Evolutionary conservation across 2,329 filamentous ascomycete genomes (phyloP), one percentile per base, ranked within the genome.

Genomic region (Fusarium armeniacum): DNA sequence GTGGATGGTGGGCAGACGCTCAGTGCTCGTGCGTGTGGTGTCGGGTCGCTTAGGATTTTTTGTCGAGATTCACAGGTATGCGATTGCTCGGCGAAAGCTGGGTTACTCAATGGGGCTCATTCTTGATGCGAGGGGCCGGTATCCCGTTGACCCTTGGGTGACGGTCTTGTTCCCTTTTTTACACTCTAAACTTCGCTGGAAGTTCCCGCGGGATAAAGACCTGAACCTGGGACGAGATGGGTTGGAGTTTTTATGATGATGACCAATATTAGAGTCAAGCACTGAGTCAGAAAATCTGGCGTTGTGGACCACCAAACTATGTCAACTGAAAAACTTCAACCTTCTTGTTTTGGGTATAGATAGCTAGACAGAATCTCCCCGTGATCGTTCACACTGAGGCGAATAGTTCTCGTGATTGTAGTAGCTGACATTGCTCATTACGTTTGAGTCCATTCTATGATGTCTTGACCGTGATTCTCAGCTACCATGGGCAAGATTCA

Each of bases 51-150:
- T 83, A 86, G 82, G 85, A 80, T 83, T 85, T 88, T 91, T 98
- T 91, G 95, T 98, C 95, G 90, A 90, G 91, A 87, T 93, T 88
- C 86, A 97, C 89, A 98, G 95, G 91, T 90, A 98, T 98, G 95
- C 94, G 95, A 97, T 98, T 97, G 93, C 92, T 83, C 79, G 75
- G 77, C 66, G 73, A 78, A 74, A 76, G 74, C 83, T 80, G 82
- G 86, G 93, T 97, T 97, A 98, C 95, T 97, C 94, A 94, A 98
- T 97, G 95, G 95, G 95, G 95, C 95, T 98, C 94, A 98, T 97
- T 98, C 93, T 98, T 92, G 95, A 94, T 88, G 92, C 94, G 94
- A 97, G 93, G 92, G 91, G 92, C 83, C 35, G 63, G 50, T 35
- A 69, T 67, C 62, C 67, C 71, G 66, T 72, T 56, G 41, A 58